Percentiles rank a stretch among this genome's conserved stretches.
These are phyloP conservation scores for Diddensiella transvaalensis DNA, from an alignment of 805 yeast species.

Conservation along the genomic window DNA sequence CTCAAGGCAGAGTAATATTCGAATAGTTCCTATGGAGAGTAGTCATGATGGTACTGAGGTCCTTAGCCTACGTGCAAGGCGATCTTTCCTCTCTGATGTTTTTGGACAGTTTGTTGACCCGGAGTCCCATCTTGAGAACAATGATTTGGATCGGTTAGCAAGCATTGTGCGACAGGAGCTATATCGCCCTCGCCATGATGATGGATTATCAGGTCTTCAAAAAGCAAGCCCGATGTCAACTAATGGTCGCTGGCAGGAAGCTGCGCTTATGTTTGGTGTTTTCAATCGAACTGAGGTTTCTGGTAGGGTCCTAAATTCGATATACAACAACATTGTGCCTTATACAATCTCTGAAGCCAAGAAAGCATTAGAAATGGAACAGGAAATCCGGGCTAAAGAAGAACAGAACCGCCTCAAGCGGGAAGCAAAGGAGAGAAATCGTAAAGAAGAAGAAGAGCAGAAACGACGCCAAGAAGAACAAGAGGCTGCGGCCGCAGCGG, in stretches of 20 bases:
- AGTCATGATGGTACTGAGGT: not conserved
- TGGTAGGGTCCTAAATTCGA: constrained; percentile 23
- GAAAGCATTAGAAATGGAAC: constrained; percentile 22
- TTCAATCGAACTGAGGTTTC: constrained; percentile 36
- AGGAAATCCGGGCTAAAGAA: constrained; percentile 25
- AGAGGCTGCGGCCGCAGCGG: constrained; percentile 20
- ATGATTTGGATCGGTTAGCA: constrained; percentile 15
- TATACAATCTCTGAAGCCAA: constrained; percentile 28
- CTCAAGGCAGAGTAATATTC: not conserved
- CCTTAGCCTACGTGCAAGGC: not conserved
- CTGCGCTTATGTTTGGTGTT: constrained; percentile 49
- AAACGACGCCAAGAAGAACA: constrained; percentile 27
- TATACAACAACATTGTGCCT: constrained; percentile 24
- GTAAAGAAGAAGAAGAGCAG: constrained; percentile 28
- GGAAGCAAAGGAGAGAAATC: constrained; percentile 15
- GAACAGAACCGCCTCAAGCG: constrained; percentile 26
- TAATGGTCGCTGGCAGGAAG: constrained; percentile 65
- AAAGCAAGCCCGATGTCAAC: constrained; percentile 42
- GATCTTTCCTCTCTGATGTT: constrained; percentile 12
- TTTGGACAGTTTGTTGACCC: constrained; percentile 16
- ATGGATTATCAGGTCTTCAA: constrained; percentile 9
- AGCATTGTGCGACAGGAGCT: constrained; percentile 12
- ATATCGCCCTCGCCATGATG: constrained; percentile 13
- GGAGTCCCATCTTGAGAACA: constrained; percentile 7
- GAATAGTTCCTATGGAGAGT: not conserved